Evolutionary conservation across 2,329 filamentous ascomycete genomes (phyloP).

Genomic region (Fusarium sambucinum): DNA sequence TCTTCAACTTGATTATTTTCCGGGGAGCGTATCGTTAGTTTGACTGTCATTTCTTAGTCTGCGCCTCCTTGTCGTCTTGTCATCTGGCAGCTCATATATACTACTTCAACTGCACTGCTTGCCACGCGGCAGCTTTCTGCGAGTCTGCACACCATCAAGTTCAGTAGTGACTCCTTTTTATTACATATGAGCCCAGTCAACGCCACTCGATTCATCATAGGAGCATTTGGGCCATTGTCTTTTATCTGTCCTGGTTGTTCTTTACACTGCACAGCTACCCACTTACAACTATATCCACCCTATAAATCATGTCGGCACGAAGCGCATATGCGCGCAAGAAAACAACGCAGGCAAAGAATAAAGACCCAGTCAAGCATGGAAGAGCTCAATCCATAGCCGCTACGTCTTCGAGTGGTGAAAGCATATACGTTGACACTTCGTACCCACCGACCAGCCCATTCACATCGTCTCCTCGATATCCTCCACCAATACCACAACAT

Average conservation of each 20-base stretch:
- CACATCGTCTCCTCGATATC: conserved; percentile 58
- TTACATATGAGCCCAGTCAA: neutral
- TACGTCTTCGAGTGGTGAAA: conserved; percentile 57
- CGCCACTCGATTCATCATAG: neutral
- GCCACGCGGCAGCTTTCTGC: conserved; percentile 2
- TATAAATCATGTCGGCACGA: conserved; percentile 64
- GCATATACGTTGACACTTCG: conserved; percentile 55
- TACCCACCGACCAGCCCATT: conserved; percentile 53
- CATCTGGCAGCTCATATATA: neutral
- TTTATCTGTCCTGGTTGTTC: neutral
- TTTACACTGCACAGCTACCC: neutral
- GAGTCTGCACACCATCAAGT: conserved; percentile 6
- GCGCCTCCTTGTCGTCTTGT: neutral
- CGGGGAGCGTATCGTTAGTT: neutral
- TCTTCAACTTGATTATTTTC: neutral
- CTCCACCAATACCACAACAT: conserved; percentile 45
- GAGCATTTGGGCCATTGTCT: neutral
- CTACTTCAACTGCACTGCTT: neutral
- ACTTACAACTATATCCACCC: neutral
- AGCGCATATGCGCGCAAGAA: conserved; percentile 71
- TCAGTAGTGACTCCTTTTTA: neutral
- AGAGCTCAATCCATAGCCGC: conserved; percentile 53
- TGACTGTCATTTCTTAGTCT: neutral
- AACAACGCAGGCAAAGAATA: conserved; percentile 62
- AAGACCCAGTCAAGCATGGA: conserved; percentile 40